Percentiles rank a stretch among this genome's conserved stretches.
These are phyloP conservation scores for Eucalyptus tenuipes DNA, from an alignment of 345 rosid species.

Conservation along the genomic window DNA sequence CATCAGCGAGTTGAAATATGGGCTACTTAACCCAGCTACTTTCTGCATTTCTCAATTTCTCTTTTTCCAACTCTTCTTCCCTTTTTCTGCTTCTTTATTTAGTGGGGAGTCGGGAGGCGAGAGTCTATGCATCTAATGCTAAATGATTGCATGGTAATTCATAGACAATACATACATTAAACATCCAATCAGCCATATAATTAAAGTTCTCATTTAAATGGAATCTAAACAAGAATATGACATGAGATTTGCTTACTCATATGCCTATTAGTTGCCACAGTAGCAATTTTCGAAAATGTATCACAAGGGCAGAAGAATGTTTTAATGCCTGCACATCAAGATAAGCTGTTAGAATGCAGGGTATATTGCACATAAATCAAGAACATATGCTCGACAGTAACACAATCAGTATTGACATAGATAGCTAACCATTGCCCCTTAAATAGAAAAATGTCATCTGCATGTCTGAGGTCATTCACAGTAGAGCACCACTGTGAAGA, in stretches of 20 bases:
- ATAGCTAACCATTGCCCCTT: background rate
- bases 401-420: background rate
- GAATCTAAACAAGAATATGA: background rate
- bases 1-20: background rate
- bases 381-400: background rate
- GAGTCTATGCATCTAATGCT: background rate
- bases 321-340: conserved; percentile 47
- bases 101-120: background rate
- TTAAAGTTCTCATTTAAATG: background rate
- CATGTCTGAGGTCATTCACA: background rate
- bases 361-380: background rate
- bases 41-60: background rate
- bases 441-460: background rate
- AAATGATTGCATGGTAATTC: background rate
- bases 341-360: background rate
- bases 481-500: background rate
- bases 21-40: background rate
- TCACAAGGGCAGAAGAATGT: conserved; percentile 89
- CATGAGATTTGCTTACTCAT: conserved; percentile 50
- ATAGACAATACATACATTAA: background rate
- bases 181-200: background rate
- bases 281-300: conserved; percentile 74
- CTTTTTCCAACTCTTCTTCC: background rate
- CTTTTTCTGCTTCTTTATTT: background rate
- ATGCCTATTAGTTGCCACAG: conserved; percentile 73